Evolutionary conservation across 129 eudicot species (phyloP).

Genomic region (Saposhnikovia divaricata): DNA sequence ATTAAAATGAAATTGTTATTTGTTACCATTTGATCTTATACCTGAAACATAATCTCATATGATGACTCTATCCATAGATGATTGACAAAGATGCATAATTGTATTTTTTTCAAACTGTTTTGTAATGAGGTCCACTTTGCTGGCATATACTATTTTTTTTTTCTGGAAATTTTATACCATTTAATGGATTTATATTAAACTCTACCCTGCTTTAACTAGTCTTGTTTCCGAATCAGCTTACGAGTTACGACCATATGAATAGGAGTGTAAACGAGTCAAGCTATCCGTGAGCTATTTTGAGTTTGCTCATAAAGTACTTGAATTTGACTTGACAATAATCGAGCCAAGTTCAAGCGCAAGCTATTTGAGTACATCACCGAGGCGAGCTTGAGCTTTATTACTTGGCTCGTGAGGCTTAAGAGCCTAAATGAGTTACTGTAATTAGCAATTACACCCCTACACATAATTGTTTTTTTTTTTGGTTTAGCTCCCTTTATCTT

Average conservation of each 20-base stretch:
- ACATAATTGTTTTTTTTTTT: neutral
- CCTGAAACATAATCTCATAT: neutral
- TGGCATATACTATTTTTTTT: neutral
- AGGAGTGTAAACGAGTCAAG: neutral
- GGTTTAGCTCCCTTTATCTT: neutral
- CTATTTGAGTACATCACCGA: neutral
- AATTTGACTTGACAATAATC: neutral
- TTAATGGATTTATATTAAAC: neutral
- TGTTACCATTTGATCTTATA: neutral
- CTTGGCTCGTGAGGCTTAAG: neutral
- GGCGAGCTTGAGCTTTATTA: neutral
- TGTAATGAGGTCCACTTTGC: neutral
- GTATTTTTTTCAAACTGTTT: neutral
- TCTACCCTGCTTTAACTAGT: neutral
- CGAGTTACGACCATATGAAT: neutral
- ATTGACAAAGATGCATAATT: neutral
- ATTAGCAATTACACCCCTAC: neutral
- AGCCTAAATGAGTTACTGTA: neutral
- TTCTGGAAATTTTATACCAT: neutral
- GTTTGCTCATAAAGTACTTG: neutral
- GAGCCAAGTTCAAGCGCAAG: neutral
- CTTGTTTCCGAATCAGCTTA: neutral
- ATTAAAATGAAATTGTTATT: neutral
- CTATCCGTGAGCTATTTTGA: neutral
- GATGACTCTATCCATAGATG: neutral